Percentiles rank a stretch among this genome's conserved stretches.
Evolutionary conservation across 768 basidiomycete genomes (phyloP).

Genomic region (Termitomyces sp.): DNA sequence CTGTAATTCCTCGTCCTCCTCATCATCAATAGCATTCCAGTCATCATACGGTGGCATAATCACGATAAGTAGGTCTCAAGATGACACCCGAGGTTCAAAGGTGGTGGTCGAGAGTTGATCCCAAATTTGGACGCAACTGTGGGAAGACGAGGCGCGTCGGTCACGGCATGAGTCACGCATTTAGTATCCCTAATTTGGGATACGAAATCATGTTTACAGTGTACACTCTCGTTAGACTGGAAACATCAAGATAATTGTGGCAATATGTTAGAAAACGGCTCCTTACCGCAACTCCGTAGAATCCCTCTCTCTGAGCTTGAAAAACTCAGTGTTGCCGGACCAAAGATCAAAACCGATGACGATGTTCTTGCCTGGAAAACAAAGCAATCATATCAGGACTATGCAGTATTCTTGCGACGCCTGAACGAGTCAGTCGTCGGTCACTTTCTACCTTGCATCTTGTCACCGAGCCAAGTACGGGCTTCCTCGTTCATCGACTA

Average conservation of each 20-base stretch:
- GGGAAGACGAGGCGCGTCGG: constrained; percentile 11
- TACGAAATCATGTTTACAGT: no score
- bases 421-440: constrained; percentile 79
- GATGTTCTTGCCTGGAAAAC: constrained; percentile 72
- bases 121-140: not conserved
- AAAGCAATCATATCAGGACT: constrained; percentile 71
- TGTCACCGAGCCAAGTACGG: constrained; percentile 32
- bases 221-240: not conserved
- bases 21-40: constrained; percentile 77
- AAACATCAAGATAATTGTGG: not conserved
- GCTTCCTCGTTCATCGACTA: not conserved
- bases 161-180: constrained; percentile 13
- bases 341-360: constrained; percentile 65
- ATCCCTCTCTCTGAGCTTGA: constrained; percentile 19
- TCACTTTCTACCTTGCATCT: constrained; percentile 43
- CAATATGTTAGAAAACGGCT: constrained; percentile 4
- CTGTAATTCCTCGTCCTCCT: constrained; percentile 81
- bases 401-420: constrained; percentile 69
- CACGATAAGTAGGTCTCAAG: not conserved
- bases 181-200: no score
- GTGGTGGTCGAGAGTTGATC: not conserved
- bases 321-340: constrained; percentile 30
- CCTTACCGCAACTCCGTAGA: constrained; percentile 22
- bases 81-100: not conserved
- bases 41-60: constrained; percentile 67